phyloP scores from a whole-genome alignment of 257 asterid species.

The Henckelia pumila region DNA sequence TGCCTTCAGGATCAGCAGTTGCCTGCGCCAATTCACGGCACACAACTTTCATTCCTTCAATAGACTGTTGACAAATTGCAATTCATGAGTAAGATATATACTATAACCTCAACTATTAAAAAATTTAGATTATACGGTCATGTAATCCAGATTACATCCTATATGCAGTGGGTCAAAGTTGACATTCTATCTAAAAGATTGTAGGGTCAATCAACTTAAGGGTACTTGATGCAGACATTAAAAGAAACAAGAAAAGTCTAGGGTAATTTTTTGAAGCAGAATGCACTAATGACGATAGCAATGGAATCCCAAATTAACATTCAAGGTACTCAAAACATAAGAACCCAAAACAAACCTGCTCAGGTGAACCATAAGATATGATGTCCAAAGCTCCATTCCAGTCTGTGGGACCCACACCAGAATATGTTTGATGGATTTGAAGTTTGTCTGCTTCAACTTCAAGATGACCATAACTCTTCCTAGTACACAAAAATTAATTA shows the following conservation, averaged over 20 bases:
- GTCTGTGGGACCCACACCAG: slow-evolving; percentile 75
- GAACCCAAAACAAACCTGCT: slow-evolving; percentile 56
- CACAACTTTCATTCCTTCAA: slow-evolving; percentile 98
- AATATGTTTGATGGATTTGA: slow-evolving; percentile 47
- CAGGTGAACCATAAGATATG: slow-evolving; percentile 81
- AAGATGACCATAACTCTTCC: slow-evolving; percentile 70
- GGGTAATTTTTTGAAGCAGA: too few species aligned
- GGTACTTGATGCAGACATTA: too few species aligned
- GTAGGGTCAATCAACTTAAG: not conserved
- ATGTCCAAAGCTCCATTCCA: slow-evolving; percentile 96
- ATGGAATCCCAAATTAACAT: too few species aligned
- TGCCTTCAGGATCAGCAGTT: slow-evolving; percentile 84
- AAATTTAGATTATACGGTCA: not conserved
- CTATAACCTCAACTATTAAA: too few species aligned
- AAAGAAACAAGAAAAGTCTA: too few species aligned
- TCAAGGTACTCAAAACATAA: slow-evolving; percentile 8
- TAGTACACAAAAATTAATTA: slow-evolving; percentile 24
- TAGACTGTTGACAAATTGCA: slow-evolving; percentile 58
- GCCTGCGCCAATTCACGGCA: slow-evolving; percentile 93
- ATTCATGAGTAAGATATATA: not conserved
- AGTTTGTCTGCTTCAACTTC: slow-evolving; percentile 68
- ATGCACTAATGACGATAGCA: too few species aligned
- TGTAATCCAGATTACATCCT: not conserved
- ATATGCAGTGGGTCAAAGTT: too few species aligned
- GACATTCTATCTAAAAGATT: not conserved